phyloP scores from a whole-genome alignment of 495 filamentous ascomycete genomes.

The Penicillium maclennaniae region DNA sequence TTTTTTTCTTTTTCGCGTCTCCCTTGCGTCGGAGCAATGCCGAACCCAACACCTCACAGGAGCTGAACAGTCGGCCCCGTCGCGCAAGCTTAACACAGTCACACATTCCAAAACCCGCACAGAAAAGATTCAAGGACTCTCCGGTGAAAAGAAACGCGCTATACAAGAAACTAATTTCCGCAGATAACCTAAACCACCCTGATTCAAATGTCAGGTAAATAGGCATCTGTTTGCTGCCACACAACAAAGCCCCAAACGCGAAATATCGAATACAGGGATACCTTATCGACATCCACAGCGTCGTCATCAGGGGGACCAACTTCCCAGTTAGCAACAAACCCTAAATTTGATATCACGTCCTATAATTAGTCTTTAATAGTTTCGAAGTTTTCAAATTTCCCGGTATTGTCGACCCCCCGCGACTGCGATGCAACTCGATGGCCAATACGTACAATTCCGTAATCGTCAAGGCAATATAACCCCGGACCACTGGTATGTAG shows the following conservation, averaged over 20 bases:
- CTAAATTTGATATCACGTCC: neutral
- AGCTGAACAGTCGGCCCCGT: neutral
- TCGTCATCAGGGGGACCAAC: neutral
- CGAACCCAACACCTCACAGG: constrained; percentile 11
- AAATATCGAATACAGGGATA: too few species aligned
- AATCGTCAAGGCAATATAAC: neutral
- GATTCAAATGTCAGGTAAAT: too few species aligned
- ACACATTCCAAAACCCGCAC: constrained; percentile 5
- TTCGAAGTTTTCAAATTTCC: neutral
- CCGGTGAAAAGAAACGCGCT: neutral
- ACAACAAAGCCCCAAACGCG: too few species aligned
- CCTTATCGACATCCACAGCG: too few species aligned
- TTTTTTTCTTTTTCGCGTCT: constrained; percentile 4
- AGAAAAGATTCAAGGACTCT: neutral
- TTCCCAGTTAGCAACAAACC: neutral
- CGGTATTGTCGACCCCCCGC: neutral
- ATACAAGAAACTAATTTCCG: too few species aligned
- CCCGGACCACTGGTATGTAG: constrained; percentile 8
- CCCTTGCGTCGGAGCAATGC: constrained; percentile 32
- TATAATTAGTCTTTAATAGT: neutral
- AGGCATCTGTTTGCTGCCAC: too few species aligned
- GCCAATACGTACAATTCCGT: neutral
- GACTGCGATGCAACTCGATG: neutral
- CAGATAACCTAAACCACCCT: too few species aligned
- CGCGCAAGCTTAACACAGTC: neutral